These are phyloP conservation scores for Sclerotinia sclerotiorum DNA, from an alignment of 2,329 filamentous ascomycete species.

Conservation along the genomic window DNA sequence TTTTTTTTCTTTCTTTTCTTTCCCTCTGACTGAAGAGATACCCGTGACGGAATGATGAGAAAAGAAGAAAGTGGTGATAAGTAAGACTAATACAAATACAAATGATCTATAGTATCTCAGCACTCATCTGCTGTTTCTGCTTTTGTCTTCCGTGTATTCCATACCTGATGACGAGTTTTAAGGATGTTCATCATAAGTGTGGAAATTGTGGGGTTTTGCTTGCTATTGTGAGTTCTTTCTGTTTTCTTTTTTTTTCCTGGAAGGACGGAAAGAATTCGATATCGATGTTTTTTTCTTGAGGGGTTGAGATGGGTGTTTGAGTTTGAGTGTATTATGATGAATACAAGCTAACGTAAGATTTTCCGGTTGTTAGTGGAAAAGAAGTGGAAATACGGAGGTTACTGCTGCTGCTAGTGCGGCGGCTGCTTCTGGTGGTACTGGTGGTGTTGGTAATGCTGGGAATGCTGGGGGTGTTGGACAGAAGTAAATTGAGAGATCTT, in stretches of 20 bases:
- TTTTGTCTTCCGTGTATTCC: not conserved
- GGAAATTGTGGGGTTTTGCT: not conserved
- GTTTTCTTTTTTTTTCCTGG: not conserved
- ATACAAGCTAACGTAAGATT: not conserved
- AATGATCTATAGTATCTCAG: not conserved
- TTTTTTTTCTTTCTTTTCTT: too few species aligned
- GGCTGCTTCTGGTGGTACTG: not conserved
- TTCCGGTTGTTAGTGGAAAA: not conserved
- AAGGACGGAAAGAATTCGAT: not conserved
- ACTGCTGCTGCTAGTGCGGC: not conserved
- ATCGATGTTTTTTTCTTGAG: not conserved
- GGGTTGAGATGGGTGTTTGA: not conserved
- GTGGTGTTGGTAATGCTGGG: too few species aligned
- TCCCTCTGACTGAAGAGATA: too few species aligned
- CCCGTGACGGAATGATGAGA: too few species aligned
- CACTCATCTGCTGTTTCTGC: not conserved
- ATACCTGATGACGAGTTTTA: not conserved
- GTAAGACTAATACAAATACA: too few species aligned
- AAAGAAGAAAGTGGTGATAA: too few species aligned
- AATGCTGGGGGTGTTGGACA: not conserved
- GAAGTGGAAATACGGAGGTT: slow-evolving; percentile 3
- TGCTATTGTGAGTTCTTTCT: slow-evolving; percentile 3
- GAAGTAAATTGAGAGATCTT: not conserved
- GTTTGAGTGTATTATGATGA: too few species aligned
- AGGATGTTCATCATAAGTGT: slow-evolving; percentile 11